Percentiles rank a stretch among this genome's conserved stretches.
Evolutionary conservation across 2,329 filamentous ascomycete species (phyloP).

Genomic region (Harringtonia lauricola): DNA sequence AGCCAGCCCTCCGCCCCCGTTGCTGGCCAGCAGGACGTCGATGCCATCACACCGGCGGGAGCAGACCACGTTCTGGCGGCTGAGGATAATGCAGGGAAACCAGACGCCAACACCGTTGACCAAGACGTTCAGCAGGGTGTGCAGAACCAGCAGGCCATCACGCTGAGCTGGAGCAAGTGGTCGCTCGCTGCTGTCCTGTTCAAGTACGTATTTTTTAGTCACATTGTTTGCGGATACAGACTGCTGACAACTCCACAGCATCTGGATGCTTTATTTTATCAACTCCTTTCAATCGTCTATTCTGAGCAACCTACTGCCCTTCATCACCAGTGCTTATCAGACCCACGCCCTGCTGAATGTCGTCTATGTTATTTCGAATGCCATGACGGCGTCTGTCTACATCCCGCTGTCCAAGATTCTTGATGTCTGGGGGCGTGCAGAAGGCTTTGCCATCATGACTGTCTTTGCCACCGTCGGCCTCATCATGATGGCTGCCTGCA

Average conservation of each 20-base stretch:
- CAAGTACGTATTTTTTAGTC: conserved; percentile 23
- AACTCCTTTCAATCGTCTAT: conserved; percentile 36
- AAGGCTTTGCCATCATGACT: conserved; percentile 30
- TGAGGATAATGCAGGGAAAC: not conserved
- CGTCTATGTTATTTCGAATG: conserved; percentile 39
- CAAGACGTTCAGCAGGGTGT: conserved; percentile 30
- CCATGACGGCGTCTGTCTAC: conserved; percentile 47
- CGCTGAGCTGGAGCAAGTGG: conserved; percentile 28
- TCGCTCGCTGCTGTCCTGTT: conserved; percentile 30
- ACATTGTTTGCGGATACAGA: not conserved
- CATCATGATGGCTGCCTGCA: conserved; percentile 48
- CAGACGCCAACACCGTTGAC: not conserved
- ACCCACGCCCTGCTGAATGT: conserved; percentile 42
- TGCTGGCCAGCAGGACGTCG: too few relatives aligned
- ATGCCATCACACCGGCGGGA: too few relatives aligned
- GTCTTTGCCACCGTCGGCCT: conserved; percentile 35
- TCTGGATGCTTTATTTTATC: conserved; percentile 40
- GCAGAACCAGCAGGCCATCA: conserved; percentile 33
- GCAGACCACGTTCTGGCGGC: too few relatives aligned
- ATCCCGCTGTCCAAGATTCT: conserved; percentile 34
- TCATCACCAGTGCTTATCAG: conserved; percentile 37
- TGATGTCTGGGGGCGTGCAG: conserved; percentile 35
- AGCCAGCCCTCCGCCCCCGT: too few relatives aligned
- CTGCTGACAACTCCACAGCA: conserved; percentile 13
- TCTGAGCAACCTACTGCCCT: conserved; percentile 29